A percentile compares a stretch with the other conserved stretches of the same genome.
Conservation (phyloP, 116 monocot species). For the Phalaenopsis hybrid region DNA sequence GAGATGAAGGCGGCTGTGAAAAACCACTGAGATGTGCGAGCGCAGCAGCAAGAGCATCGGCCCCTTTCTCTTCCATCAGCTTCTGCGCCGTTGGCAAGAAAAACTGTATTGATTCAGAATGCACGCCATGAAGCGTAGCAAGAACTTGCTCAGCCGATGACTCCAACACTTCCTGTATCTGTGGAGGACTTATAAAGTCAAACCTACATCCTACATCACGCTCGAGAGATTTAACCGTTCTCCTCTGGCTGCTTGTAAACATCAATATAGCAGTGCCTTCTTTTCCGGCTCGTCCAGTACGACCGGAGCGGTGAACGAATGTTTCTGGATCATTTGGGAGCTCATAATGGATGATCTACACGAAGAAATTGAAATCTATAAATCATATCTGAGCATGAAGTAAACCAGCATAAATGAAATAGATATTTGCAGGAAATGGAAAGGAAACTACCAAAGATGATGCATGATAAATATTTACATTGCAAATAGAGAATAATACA, state of each 20-base stretch:
- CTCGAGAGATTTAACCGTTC: constrained; percentile 89
- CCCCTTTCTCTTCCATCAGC: constrained; percentile 58
- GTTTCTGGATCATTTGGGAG: constrained; percentile 94
- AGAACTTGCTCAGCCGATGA: constrained; percentile 88
- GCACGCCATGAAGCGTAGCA: constrained; percentile 80
- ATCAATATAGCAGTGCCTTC: constrained; percentile 81
- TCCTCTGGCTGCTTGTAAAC: constrained; percentile 85
- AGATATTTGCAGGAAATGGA: not conserved
- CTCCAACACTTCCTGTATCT: constrained; percentile 69
- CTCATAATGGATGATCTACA: constrained; percentile 93
- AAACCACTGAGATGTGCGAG: constrained; percentile 98
- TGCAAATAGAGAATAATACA: not conserved
- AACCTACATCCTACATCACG: constrained; percentile 94
- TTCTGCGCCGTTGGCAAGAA: constrained; percentile 82
- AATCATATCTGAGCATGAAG: not conserved
- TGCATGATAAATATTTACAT: not conserved
- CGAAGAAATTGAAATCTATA: constrained; percentile 12
- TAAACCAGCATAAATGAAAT: not conserved
- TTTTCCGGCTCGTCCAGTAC: constrained; percentile 97
- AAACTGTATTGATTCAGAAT: constrained; percentile 64
- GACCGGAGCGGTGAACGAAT: constrained; percentile 97
- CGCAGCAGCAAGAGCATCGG: constrained; percentile 71
- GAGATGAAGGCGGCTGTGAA: constrained; percentile 80
- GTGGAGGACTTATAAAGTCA: constrained; percentile 83
- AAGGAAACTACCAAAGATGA: not conserved